phyloP scores from a whole-genome alignment of 768 basidiomycete species.

The Tricholomella constricta region DNA sequence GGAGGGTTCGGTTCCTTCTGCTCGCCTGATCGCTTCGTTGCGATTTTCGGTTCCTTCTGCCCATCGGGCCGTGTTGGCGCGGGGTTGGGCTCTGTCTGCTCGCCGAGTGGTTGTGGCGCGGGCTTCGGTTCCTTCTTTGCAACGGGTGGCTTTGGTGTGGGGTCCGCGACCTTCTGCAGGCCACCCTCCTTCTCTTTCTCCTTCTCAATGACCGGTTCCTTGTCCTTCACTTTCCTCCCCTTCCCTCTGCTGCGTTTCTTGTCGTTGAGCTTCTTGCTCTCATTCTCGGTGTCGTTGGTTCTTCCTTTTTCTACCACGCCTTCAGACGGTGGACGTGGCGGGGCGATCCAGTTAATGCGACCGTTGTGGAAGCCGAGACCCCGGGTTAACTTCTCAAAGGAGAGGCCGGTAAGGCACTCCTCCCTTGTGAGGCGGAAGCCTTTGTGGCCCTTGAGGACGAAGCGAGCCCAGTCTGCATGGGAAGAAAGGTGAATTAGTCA shows the following conservation, averaged over 20 bases:
- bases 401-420: slow-evolving; percentile 19
- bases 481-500: no score
- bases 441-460: slow-evolving; percentile 41
- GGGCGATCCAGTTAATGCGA: slow-evolving; percentile 1
- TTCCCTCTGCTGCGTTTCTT: background rate
- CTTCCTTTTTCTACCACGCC: background rate
- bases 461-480: slow-evolving; percentile 41
- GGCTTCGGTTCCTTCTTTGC: no score
- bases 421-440: slow-evolving; percentile 41
- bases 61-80: background rate
- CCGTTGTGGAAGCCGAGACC: slow-evolving; percentile 4
- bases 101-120: no score
- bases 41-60: no score
- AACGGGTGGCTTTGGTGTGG: no score
- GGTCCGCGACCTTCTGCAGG: no score
- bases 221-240: background rate
- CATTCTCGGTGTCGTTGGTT: no score
- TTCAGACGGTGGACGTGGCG: background rate
- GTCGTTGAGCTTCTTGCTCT: background rate
- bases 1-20: no score
- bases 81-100: no score
- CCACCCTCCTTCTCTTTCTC: background rate
- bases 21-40: no score
- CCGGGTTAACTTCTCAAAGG: background rate
- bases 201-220: background rate